These are phyloP conservation scores for Paramecium caudatum DNA, from an alignment of 73 alveolate species.

Conservation along the genomic window DNA sequence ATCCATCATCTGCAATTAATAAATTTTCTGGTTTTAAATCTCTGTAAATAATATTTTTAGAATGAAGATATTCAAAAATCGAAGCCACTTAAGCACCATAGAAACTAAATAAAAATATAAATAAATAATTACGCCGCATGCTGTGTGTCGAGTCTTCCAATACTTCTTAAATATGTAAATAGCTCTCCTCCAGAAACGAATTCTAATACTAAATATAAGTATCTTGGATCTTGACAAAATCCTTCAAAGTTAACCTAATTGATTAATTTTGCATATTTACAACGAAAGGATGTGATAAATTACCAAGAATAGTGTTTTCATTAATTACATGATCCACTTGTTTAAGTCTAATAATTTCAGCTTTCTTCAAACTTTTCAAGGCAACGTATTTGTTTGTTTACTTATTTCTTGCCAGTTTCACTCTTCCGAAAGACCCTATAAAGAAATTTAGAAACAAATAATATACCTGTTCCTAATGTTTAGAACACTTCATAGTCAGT, in stretches of 20 bases:
- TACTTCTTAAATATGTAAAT: constrained; percentile 84
- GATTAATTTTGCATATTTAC: constrained; percentile 65
- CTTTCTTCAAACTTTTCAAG: constrained; percentile 93
- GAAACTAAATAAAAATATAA: constrained; percentile 57
- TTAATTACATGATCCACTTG: constrained; percentile 94
- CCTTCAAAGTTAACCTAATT: constrained; percentile 77
- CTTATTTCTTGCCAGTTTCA: constrained; percentile 90
- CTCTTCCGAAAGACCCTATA: constrained; percentile 93
- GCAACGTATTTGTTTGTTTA: constrained; percentile 90
- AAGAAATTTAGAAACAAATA: background rate
- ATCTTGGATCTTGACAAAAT: constrained; percentile 84
- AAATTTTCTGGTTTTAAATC: constrained; percentile 96
- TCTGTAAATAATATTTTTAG: constrained; percentile 85
- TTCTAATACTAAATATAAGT: constrained; percentile 86
- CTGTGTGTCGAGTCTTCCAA: constrained; percentile 82
- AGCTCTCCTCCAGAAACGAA: constrained; percentile 92
- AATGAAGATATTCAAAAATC: constrained; percentile 85
- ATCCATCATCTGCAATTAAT: constrained; percentile 94
- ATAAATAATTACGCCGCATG: constrained; percentile 77
- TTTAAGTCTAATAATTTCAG: constrained; percentile 93
- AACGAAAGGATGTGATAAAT: constrained; percentile 90
- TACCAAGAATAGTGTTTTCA: constrained; percentile 88
- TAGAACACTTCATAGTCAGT: constrained; percentile 82
- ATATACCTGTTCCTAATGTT: constrained; percentile 94
- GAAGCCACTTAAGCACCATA: constrained; percentile 85